These are phyloP conservation scores for Pythium guiyangense DNA, from an alignment of 352 stramenopile species.

Conservation along the genomic window DNA sequence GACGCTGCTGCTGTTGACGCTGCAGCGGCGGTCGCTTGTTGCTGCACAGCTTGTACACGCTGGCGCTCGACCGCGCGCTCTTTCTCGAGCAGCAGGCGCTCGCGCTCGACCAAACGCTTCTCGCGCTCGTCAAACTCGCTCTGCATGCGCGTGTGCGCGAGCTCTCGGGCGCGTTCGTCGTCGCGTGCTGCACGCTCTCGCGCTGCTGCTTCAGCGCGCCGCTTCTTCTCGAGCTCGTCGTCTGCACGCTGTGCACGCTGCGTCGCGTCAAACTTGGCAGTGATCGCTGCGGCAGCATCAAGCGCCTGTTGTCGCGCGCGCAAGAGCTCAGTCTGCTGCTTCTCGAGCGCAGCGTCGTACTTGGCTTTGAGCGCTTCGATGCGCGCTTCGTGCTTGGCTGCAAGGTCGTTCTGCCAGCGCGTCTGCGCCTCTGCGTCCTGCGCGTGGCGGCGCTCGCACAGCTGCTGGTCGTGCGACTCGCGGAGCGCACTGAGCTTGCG, in stretches of 20 bases:
- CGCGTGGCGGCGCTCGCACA: conserved; percentile 44
- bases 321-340: conserved; percentile 49
- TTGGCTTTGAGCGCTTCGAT: conserved; percentile 68
- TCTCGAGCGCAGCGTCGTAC: conserved; percentile 59
- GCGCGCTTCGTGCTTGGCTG: conserved; percentile 58
- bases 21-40: neutral
- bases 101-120: conserved; percentile 39
- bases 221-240: conserved; percentile 28
- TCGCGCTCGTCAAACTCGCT: conserved; percentile 57
- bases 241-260: conserved; percentile 28
- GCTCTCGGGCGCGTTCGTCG: conserved; percentile 28
- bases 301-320: conserved; percentile 41
- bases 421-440: conserved; percentile 54
- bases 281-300: conserved; percentile 37
- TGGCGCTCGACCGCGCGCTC: conserved; percentile 31
- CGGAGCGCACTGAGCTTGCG: conserved; percentile 40
- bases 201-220: conserved; percentile 19
- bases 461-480: conserved; percentile 40
- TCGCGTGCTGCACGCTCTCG: conserved; percentile 38
- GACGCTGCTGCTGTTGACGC: neutral
- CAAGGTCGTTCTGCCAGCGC: conserved; percentile 68
- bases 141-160: conserved; percentile 31
- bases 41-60: conserved; percentile 11
- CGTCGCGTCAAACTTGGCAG: conserved; percentile 43
- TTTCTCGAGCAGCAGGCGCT: conserved; percentile 38